These are phyloP conservation scores for Phylloporus arenicola DNA, from an alignment of 768 basidiomycete genomes.

Conservation along the genomic window DNA sequence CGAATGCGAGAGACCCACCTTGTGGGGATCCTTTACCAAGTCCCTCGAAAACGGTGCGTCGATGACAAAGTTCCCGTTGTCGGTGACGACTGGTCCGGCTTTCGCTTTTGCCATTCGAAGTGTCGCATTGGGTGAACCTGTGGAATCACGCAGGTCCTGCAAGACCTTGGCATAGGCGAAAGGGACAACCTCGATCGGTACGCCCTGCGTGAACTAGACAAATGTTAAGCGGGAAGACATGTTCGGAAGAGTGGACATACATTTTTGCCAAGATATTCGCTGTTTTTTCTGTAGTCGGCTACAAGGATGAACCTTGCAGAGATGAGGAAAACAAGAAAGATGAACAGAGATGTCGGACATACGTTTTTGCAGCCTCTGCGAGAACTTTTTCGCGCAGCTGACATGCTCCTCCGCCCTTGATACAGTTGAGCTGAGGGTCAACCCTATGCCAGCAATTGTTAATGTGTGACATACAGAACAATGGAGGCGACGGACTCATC, in stretches of 20 bases:
- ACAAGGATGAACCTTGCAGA: too few relatives aligned
- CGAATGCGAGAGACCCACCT: too few relatives aligned
- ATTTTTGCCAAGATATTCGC: conserved; percentile 70
- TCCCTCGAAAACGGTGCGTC: conserved; percentile 85
- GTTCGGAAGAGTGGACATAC: conserved; percentile 42
- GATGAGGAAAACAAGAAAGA: too few relatives aligned
- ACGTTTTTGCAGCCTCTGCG: conserved; percentile 91
- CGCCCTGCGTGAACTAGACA: conserved; percentile 72
- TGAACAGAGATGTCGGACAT: not conserved
- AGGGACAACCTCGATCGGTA: conserved; percentile 95
- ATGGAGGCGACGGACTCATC: conserved; percentile 65
- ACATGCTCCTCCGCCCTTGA: conserved; percentile 97
- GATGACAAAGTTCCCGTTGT: conserved; percentile 97
- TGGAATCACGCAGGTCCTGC: conserved; percentile 52
- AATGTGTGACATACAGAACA: not conserved
- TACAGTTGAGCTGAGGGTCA: conserved; percentile 79
- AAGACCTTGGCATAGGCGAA: conserved; percentile 92
- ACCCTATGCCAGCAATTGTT: conserved; percentile 47
- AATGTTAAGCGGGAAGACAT: not conserved
- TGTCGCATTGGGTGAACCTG: conserved; percentile 66
- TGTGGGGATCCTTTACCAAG: conserved; percentile 24
- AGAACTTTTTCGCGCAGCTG: conserved; percentile 96
- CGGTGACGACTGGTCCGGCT: conserved; percentile 93
- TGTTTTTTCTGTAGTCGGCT: conserved; percentile 68
- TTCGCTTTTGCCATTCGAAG: conserved; percentile 91